Base-by-base conservation (phyloP, 2,329 filamentous ascomycete species). In the Aspergillus puulaauensis region DNA sequence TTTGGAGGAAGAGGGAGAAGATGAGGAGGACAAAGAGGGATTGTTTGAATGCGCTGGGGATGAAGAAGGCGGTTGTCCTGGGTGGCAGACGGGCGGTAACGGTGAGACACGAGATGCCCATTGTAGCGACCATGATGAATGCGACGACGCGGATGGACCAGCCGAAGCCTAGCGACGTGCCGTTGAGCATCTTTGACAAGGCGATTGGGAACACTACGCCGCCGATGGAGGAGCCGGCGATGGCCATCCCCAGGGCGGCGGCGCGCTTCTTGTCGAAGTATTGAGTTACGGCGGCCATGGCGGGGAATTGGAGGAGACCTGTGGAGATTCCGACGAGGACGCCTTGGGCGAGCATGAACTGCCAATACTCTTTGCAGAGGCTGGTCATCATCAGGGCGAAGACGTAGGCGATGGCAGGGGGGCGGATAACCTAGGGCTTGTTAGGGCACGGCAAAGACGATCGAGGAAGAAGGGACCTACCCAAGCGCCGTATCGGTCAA, bases 341-440 rank as follows among this genome's bases (percentile, higher is more conserved):
- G 1, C 64, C 68, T 49, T 73, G 66, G 2, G 63, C 67, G 3
- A 74, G 68, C 33, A 84, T 70, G 63, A 83, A 79, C 33, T 84
- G 82, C 61, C 79, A 84, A 66, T 83, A 84, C 53, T 81, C 61
- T 0, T 74, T 80, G 50, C 77, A 86, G 57, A 88, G 70, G 5
- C 78, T 82, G 0, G 83, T 78, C 84, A 88, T 86, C 83, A 89
- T 87, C 6, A 88, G 66, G 4, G 83, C 83, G 54, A 88, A 82
- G 17, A 88, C 80, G 33, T 61, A 63, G 4, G 53, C n/a, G 4
- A 66, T 9, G 1, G 57, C 58, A 2, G 63, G 52, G 14, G 59
- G 56, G 1, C 60, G 53, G 21, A 67, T 61, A 9, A 64, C 50
- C 63, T 66, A 19, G 2, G 2, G 14, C n/a, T 12, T 19, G 39